Percentiles rank a stretch among this genome's conserved stretches.
Conservation (phyloP, 345 rosid species). For the Linum tenue region DNA sequence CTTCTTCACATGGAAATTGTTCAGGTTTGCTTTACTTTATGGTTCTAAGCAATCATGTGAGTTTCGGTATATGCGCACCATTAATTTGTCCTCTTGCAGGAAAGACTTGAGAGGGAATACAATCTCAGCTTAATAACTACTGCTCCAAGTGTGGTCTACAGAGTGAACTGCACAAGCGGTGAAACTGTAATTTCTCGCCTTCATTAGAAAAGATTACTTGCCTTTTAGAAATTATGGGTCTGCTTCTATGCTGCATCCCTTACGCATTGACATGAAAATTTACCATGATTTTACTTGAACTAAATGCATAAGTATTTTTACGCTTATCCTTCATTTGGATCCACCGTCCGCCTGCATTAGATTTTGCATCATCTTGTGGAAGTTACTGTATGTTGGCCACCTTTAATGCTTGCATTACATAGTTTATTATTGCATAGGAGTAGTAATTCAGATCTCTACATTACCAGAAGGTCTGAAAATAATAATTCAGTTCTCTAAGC, state of each 20-base stretch:
- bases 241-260: not conserved
- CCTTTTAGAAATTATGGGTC: not conserved
- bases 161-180: slow-evolving; percentile 62
- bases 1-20: slow-evolving; percentile 99
- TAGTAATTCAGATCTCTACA: not conserved
- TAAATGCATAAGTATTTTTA: not conserved
- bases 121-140: slow-evolving; percentile 91
- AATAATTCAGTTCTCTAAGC: not conserved
- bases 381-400: not conserved
- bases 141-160: slow-evolving; percentile 98
- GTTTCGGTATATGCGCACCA: slow-evolving; percentile 3
- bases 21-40: slow-evolving; percentile 48
- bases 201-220: not conserved
- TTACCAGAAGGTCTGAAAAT: no score
- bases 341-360: not conserved
- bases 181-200: slow-evolving; percentile 68
- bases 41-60: slow-evolving; percentile 9
- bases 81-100: slow-evolving; percentile 39
- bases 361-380: not conserved
- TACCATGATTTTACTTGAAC: not conserved
- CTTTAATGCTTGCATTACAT: not conserved
- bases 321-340: not conserved
- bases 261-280: not conserved
- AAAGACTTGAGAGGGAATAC: slow-evolving; percentile 98
- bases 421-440: not conserved